Base-by-base conservation (phyloP, 805 yeast genomes). In the Helenozyma rhizophorensis region DNA sequence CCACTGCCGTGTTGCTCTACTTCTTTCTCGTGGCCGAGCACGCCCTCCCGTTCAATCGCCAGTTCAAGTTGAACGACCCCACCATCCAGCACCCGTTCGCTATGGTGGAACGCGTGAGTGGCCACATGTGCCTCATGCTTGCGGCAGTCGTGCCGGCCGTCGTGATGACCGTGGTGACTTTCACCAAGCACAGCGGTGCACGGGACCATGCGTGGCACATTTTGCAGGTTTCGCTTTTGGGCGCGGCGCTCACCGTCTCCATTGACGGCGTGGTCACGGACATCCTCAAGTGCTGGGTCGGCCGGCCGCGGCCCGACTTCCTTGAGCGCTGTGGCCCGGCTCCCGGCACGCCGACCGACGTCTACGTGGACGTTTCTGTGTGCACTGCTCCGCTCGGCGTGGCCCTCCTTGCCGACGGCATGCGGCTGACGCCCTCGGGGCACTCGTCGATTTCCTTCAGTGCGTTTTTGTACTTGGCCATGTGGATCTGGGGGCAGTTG, bases 371-470 rank as follows among this genome's bases (percentile, higher is more conserved):
- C 21, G 23, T 50, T 11, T 40, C 46, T 8, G 56, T 51, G 19
- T 54, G 59, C 27, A 42, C 56, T 3, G 49, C 51, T 2, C 59
- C 59, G 2, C 42, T 48, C 37, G 59, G 59, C 1, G 27, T 33
- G 8, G 16, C 36, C 16, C 30, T 36, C 24, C 51, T 76, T 17
- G 41, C 48, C 12, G 82, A 76, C 42, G 82, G 81, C 2, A 66
- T 72, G 65, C 63, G 74, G 39, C 65, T 74, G 17, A 69, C 78
- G 6, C 82, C 82, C 1, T 70, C 77, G 6, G 82, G 82, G 15
- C 82, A 76, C 44, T 59, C 76, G 8, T 63, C 76, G 2, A 60
- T 68, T 24, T 63, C 78, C n/a, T 76, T 76, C 48, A 55, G 72
- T 11, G 75, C 76, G 2, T 55, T 75, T 33, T 53, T 62, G 7